Evolutionary conservation across 1,139 yeast species (phyloP).

Genomic region (Spencermartinsiella ligniputridi): DNA sequence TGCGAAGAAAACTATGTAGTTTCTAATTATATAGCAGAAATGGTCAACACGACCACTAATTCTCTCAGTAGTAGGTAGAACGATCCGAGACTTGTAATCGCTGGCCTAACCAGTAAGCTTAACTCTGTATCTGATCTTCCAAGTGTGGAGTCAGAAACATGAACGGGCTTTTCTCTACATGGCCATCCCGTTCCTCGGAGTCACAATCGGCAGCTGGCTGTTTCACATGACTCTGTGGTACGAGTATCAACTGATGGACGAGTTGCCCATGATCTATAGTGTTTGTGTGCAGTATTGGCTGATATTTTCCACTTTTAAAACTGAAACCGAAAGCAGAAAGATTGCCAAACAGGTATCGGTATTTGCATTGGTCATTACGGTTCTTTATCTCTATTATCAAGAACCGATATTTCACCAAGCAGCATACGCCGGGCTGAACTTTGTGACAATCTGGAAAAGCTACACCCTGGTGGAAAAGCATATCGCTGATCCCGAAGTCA

Average conservation of each 20-base stretch:
- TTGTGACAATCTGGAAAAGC: conserved; percentile 56
- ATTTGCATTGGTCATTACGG: conserved; percentile 53
- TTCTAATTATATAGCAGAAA: conserved; percentile 78
- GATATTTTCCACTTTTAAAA: conserved; percentile 62
- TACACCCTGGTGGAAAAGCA: conserved; percentile 45
- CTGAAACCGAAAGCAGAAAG: conserved; percentile 34
- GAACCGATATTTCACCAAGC: conserved; percentile 88
- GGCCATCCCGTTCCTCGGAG: conserved; percentile 75
- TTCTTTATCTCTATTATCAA: conserved; percentile 59
- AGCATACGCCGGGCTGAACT: conserved; percentile 64
- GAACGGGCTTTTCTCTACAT: conserved; percentile 69
- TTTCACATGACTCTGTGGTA: conserved; percentile 93
- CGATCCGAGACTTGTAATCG: no score
- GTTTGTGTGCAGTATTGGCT: conserved; percentile 95
- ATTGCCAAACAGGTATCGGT: conserved; percentile 32
- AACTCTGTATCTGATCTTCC: conserved; percentile 62
- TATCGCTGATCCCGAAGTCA: conserved; percentile 47
- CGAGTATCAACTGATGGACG: conserved; percentile 87
- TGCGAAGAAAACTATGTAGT: conserved; percentile 94
- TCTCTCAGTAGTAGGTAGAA: conserved; percentile 32
- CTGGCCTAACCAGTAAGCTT: conserved; percentile 41
- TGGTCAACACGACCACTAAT: conserved; percentile 77
- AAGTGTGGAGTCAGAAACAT: conserved; percentile 54
- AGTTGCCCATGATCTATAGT: conserved; percentile 96
- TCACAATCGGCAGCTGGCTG: conserved; percentile 90